Evolutionary conservation across 805 yeast species (phyloP), one percentile per base, ranked within the genome.

Genomic region (Ogataea ganodermae): DNA sequence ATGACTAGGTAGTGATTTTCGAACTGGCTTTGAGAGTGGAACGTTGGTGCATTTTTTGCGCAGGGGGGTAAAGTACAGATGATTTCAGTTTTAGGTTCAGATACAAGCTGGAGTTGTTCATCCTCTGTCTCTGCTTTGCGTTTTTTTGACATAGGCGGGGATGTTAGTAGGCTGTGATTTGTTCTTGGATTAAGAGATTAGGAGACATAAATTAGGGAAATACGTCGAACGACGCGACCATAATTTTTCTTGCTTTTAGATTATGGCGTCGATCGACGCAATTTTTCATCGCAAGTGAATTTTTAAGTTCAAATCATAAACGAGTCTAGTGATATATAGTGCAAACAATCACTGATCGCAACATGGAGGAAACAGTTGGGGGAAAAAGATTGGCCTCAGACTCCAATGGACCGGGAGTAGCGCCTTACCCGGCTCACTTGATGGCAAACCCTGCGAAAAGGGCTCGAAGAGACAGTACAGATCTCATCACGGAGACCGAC

Each of bases 1-100:
- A 30, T 23, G 1, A 51, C 22, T 4, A 56, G 37, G 52, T 62
- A 60, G 58, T 74, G 62, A 4, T 43, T 6, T 42, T 60, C 62
- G 49, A 55, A 48, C 40, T 43, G 48, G 33, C 9, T 26, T 42
- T 1, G 37, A 24, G 42, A 61, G 8, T 32, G 23, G 14, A 38
- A 38, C 17, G 42, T 26, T 26, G 17, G 23, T 5, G 42, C 22
- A 9, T 22, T 10, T 10, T 13, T 16, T 9, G 42, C 26, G 24
- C 42, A 38, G 6, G 42, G 42, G 8, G 42, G 42, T 10, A 38
- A 33, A 17, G 42, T 26, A 33, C 42, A 38, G 3, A 23, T 26
- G 23, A 38, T 38, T n/a, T n/a, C n/a, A n/a, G n/a, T n/a, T n/a
- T n/a, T n/a, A n/a, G n/a, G n/a, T n/a, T n/a, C n/a, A n/a, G n/a